Base-by-base conservation (phyloP, 371 early-diverging fungal species). In the Syncephalis plumigaleata region DNA sequence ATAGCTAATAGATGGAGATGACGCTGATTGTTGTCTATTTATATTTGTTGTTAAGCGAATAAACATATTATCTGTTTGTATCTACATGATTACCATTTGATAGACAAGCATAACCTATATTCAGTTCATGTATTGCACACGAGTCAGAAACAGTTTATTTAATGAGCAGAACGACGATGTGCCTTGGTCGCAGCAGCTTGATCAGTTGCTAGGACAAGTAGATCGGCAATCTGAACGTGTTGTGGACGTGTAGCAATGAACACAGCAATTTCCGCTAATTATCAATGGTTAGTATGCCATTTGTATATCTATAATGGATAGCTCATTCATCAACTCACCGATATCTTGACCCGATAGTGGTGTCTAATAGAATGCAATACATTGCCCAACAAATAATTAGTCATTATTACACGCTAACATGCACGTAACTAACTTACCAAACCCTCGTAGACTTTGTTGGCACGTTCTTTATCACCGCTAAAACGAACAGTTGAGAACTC, bases 401-500 rank as follows among this genome's bases (percentile, higher is more conserved):
- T 36, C 4, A 27, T 18, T 23, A 38, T 21, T 31, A 31, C 4
- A 7, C 11, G 18, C 27, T n/a, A 40, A 51, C 18, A 1, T 55
- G 50, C 49, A 61, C 58, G 11, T 63, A 66, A 45, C 17, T n/a
- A n/a, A 5, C 57, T 54, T 63, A 75, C 71, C 50, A 64, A 78
- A 60, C 93, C 90, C 48, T 73, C 67, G 55, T 87, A 91, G 0
- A 88, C 86, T 15, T 56, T 64, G 44, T 78, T 81, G 3, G 91
- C 91, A 60, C 70, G 79, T 13, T 64, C 59, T 56, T 78, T 72
- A 55, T 91, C 87, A 2, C 92, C 92, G 23, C 65, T 50, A 63
- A 83, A 91, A 18, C 93, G 67, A 15, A 94, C 68, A 11, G 80
- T 65, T 2, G 87, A 85, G 70, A 92, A 94, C 57, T 93, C 91